Evolutionary conservation across 768 basidiomycete genomes (phyloP).

Genomic region (Pisolithus marmoratus): DNA sequence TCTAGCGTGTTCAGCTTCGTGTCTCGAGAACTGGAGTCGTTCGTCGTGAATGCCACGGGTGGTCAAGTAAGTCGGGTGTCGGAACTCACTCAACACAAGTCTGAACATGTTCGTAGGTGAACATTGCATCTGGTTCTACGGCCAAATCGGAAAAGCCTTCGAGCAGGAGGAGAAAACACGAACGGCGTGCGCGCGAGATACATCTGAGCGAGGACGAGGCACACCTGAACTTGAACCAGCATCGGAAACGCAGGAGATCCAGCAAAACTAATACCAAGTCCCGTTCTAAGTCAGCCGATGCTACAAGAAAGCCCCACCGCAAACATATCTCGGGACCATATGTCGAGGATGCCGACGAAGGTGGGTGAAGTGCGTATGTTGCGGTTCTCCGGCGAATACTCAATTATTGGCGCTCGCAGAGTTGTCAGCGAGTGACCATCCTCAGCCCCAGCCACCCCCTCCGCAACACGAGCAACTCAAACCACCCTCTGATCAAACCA

Average conservation of each 20-base stretch:
- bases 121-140: conserved; percentile 5
- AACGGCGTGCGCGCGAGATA: conserved; percentile 6
- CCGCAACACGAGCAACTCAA: background rate
- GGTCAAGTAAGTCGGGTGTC: conserved; percentile 12
- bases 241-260: conserved; percentile 6
- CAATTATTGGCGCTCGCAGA: conserved; percentile 9
- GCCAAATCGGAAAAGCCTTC: conserved; percentile 6
- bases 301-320: background rate
- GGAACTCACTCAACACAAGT: background rate
- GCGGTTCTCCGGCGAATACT: conserved; percentile 1
- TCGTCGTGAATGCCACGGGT: conserved; percentile 60
- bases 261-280: conserved; percentile 10
- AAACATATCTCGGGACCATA: conserved; percentile 1
- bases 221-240: conserved; percentile 3
- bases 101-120: conserved; percentile 8
- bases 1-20: conserved; percentile 66
- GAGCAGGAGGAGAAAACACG: conserved; percentile 2
- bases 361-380: conserved; percentile 9
- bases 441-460: conserved; percentile 18
- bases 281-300: conserved; percentile 17
- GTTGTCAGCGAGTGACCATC: conserved; percentile 15
- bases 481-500: conserved; percentile 7
- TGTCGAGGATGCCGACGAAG: conserved; percentile 14
- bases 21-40: conserved; percentile 64
- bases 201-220: conserved; percentile 11